Evolutionary conservation across 1,284 basidiomycete genomes (phyloP).

Genomic region (Tilletia walkeri): DNA sequence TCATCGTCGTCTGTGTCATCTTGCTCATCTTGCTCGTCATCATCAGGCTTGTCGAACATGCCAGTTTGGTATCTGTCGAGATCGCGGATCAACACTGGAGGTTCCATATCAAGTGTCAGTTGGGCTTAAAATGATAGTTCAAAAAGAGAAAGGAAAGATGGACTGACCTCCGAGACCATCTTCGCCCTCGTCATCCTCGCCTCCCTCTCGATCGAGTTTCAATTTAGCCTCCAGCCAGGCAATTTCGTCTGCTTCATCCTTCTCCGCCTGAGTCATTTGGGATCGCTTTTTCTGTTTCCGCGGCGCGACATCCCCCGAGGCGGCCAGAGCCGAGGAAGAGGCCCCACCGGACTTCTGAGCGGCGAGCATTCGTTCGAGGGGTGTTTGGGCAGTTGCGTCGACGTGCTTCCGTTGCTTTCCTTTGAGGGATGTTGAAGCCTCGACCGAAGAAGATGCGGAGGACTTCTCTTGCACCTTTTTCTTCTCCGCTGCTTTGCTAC

Average conservation of each 20-base stretch:
- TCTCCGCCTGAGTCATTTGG: slow-evolving; percentile 38
- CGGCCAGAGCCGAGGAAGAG: neutral
- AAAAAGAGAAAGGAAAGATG: neutral
- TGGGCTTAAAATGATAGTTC: too few species aligned
- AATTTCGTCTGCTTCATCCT: slow-evolving; percentile 54
- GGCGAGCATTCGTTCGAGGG: slow-evolving; percentile 23
- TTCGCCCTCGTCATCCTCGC: slow-evolving; percentile 24
- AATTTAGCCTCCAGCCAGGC: slow-evolving; percentile 51
- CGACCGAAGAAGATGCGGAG: neutral
- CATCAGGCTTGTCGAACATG: slow-evolving; percentile 31
- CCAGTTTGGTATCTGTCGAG: slow-evolving; percentile 41
- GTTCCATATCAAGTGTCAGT: too few species aligned
- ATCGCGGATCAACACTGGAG: slow-evolving; percentile 40
- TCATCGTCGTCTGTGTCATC: slow-evolving; percentile 20
- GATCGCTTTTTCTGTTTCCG: slow-evolving; percentile 12
- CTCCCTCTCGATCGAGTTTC: slow-evolving; percentile 24
- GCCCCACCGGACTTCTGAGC: neutral
- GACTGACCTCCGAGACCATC: slow-evolving; percentile 22
- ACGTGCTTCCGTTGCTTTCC: slow-evolving; percentile 22
- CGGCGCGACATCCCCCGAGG: neutral
- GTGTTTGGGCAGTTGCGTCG: slow-evolving; percentile 17
- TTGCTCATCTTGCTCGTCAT: slow-evolving; percentile 24
- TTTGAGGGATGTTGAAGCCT: neutral
- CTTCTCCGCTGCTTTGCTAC: neutral
- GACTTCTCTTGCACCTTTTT: neutral